Evolutionary conservation across 768 basidiomycete species (phyloP).

Genomic region (Scleroderma citrinum): DNA sequence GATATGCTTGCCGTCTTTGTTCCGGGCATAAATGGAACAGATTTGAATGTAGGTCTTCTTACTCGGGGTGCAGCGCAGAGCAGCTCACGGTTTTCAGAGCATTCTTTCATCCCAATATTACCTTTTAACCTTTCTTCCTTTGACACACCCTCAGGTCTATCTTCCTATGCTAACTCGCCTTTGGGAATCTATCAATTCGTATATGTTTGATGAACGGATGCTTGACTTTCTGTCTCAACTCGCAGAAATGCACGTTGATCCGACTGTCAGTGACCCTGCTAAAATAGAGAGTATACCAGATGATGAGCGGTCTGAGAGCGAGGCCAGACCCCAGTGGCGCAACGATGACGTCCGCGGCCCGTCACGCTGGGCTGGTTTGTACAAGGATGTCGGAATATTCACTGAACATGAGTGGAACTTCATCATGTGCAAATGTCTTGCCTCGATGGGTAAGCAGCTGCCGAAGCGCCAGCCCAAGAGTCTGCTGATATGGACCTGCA

Average conservation of each 20-base stretch:
- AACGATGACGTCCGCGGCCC: not conserved
- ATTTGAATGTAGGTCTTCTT: conserved; percentile 52
- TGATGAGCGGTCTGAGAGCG: conserved; percentile 45
- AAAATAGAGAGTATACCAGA: conserved; percentile 56
- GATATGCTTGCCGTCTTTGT: conserved; percentile 68
- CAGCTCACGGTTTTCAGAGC: conserved; percentile 63
- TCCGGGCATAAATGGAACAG: conserved; percentile 62
- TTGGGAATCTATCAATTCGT: conserved; percentile 77
- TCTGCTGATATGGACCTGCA: conserved; percentile 1
- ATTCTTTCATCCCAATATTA: conserved; percentile 81
- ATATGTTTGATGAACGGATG: conserved; percentile 66
- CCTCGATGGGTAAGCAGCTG: conserved; percentile 57
- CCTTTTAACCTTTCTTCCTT: conserved; percentile 73
- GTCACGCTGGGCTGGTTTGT: not conserved
- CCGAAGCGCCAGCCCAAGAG: conserved; percentile 2
- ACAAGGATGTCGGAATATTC: conserved; percentile 85
- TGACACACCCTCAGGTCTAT: conserved; percentile 58
- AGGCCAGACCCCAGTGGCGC: conserved; percentile 51
- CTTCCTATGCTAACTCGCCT: conserved; percentile 66
- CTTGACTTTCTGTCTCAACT: conserved; percentile 66
- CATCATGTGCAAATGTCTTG: conserved; percentile 76
- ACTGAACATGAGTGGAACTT: conserved; percentile 77
- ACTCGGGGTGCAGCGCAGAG: conserved; percentile 56
- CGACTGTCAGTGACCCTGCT: conserved; percentile 68
- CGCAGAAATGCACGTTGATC: conserved; percentile 71